phyloP scores from a whole-genome alignment of 1,284 basidiomycete genomes.

The Neolentinus lepideus region DNA sequence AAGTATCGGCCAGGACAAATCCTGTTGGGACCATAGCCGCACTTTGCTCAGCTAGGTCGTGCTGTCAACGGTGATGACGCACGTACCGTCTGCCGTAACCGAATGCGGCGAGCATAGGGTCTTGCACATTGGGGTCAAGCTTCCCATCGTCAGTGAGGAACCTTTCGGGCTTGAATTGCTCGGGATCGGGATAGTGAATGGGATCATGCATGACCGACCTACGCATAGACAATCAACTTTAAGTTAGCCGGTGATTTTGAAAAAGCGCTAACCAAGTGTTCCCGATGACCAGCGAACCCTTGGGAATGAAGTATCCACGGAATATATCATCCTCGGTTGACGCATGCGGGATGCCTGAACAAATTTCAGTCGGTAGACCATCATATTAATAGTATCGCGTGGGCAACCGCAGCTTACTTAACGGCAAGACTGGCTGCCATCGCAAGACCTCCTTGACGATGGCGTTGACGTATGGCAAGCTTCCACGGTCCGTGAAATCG shows the following conservation, averaged over 20 bases:
- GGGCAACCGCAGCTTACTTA: constrained; percentile 25
- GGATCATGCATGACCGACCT: constrained; percentile 16
- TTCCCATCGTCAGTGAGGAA: constrained; percentile 21
- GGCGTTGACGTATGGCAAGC: constrained; percentile 39
- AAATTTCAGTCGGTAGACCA: constrained; percentile 3
- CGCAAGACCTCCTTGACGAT: constrained; percentile 45
- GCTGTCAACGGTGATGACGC: constrained; percentile 3
- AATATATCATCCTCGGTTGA: not conserved
- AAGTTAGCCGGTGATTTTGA: not conserved
- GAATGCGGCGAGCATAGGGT: not conserved
- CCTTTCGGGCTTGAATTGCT: constrained; percentile 24
- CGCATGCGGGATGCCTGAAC: not conserved
- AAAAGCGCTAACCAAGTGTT: not conserved
- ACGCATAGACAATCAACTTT: not conserved
- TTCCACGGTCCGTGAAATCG: constrained; percentile 27
- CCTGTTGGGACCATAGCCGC: not conserved
- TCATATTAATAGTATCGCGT: constrained; percentile 8
- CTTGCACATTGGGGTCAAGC: constrained; percentile 12
- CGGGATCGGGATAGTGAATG: constrained; percentile 20
- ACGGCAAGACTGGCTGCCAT: constrained; percentile 40
- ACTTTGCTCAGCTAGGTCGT: no score
- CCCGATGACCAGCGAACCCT: not conserved
- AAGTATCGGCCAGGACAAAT: not conserved
- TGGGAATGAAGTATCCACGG: constrained; percentile 2
- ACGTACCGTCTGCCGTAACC: constrained; percentile 1